Evolutionary conservation across 2,329 filamentous ascomycete species (phyloP).

Genomic region (Gaeumannomyces tritici): DNA sequence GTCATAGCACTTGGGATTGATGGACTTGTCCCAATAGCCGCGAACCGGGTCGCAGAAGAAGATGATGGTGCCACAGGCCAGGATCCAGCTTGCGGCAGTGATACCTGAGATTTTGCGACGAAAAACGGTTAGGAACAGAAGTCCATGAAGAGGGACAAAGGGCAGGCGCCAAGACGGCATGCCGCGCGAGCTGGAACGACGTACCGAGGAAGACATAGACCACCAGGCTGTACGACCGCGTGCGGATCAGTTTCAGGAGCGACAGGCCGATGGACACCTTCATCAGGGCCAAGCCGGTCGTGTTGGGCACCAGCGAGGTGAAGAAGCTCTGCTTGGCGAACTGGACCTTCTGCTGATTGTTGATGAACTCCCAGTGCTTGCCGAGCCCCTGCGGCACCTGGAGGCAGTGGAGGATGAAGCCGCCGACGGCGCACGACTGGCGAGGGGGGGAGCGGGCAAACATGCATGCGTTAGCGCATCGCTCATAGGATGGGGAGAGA

Average conservation of each 20-base stretch:
- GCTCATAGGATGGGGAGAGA: no score
- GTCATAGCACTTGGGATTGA: neutral
- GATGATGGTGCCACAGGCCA: conserved; percentile 2
- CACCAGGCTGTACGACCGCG: neutral
- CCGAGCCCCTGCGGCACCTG: neutral
- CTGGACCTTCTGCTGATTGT: neutral
- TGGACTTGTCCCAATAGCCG: conserved; percentile 1
- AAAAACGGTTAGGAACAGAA: neutral
- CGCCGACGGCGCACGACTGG: neutral
- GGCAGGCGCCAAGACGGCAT: neutral
- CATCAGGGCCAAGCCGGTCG: neutral
- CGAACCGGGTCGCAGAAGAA: neutral
- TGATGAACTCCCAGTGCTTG: conserved; percentile 1
- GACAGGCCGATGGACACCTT: conserved; percentile 1
- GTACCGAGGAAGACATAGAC: neutral
- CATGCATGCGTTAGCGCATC: neutral
- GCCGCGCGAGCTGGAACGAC: neutral
- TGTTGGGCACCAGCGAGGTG: neutral
- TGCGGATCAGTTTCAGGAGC: neutral
- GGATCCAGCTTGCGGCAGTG: neutral
- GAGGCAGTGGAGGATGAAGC: neutral
- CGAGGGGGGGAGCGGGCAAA: no score
- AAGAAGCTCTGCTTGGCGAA: neutral
- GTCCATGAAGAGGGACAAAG: neutral
- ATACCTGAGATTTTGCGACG: neutral